Conservation (phyloP, 2,329 filamentous ascomycete species). For the Pyrenochaeta sp. region DNA sequence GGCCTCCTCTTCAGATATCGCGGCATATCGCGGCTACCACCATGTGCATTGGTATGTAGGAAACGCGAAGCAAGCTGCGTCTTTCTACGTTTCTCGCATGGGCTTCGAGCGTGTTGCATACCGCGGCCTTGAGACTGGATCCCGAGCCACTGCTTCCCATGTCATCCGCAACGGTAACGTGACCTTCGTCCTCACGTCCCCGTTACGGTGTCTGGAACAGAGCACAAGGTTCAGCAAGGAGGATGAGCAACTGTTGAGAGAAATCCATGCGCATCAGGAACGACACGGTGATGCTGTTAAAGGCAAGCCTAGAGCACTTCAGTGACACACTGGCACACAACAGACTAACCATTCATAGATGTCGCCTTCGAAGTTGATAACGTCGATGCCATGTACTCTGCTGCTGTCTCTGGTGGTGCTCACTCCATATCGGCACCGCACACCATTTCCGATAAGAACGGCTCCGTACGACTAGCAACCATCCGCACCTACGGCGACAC, state of each 20-base stretch:
- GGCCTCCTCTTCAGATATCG: conserved; percentile 43
- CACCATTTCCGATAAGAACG: conserved; percentile 64
- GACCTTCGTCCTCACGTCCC: conserved; percentile 84
- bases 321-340: not conserved
- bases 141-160: conserved; percentile 80
- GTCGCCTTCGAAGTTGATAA: conserved; percentile 95
- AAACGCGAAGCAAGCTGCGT: conserved; percentile 93
- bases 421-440: conserved; percentile 69
- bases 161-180: conserved; percentile 80
- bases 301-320: conserved; percentile 35
- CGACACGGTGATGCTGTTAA: conserved; percentile 93
- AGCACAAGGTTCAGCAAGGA: conserved; percentile 50
- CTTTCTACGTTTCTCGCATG: conserved; percentile 87
- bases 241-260: conserved; percentile 71
- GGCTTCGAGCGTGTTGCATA: conserved; percentile 87
- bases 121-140: conserved; percentile 86
- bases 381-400: conserved; percentile 79
- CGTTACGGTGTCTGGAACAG: conserved; percentile 65
- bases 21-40: conserved; percentile 82
- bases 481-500: conserved; percentile 96
- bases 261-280: conserved; percentile 85
- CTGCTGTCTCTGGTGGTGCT: conserved; percentile 73
- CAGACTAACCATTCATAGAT: conserved; percentile 57
- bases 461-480: conserved; percentile 75
- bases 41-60: conserved; percentile 96